Base-by-base conservation (phyloP, 2,329 filamentous ascomycete genomes). In the Curvularia spicifera region DNA sequence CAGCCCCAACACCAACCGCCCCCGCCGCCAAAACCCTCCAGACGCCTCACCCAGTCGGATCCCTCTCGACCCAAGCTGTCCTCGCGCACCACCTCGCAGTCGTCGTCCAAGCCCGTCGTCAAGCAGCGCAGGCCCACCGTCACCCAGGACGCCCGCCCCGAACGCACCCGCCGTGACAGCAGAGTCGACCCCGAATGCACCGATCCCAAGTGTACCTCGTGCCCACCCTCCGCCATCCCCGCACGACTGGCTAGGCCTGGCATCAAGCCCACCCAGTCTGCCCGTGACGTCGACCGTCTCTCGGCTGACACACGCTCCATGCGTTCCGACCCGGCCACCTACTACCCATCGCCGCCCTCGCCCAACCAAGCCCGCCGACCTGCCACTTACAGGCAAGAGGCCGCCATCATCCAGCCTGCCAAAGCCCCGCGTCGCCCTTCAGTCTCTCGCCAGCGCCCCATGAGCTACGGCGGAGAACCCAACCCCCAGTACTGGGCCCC, bases 201-300 rank as follows among this genome's bases (percentile, higher is more conserved):
- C 39, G 66, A 77, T 51, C 74, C 75, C 18, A 68, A 66, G 24
- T 79, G 78, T 59, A 66, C 60, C 37, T 45, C 51, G 33, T 74
- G 71, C 50, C 65, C 58, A 5, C 53, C 44, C n/a, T 33, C 20
- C 50, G 48, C 50, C 59, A 61, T 18, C 51, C 44, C 10, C 42
- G 50, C 57, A 58, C 51, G 37, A 63, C 63, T 58, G 62, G 62
- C 31, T 64, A 37, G 42, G 5, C 50, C 59, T 26, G 53, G 65
- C 10, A 56, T 63, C 39, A 60, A 61, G 39, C 63, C 71, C 8
- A 61, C 71, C 18, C 70, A 72, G 48, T 75, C 73, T 18, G 69
- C 64, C 18, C 67, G 71, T 29, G 67, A 76, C 59, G 50, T 72
- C 45, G 69, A 69, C 12, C 68, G 69, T 54, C 60, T 66, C 20